These are phyloP conservation scores for Kodamaea derodonti DNA, from an alignment of 1,139 yeast genomes.

Conservation along the genomic window DNA sequence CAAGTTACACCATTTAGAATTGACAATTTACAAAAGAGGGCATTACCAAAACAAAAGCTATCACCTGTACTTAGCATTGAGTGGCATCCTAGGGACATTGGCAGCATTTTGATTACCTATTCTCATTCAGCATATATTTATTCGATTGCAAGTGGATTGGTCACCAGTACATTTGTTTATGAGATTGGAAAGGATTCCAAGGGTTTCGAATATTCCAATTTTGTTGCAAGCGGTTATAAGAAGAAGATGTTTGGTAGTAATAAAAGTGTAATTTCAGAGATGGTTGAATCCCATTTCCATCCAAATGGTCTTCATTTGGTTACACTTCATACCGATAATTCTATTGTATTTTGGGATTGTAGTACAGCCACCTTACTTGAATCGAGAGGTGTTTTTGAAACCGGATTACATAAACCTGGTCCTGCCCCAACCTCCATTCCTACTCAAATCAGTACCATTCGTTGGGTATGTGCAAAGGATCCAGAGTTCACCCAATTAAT, in stretches of 20 bases:
- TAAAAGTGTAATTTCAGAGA: conserved; percentile 45
- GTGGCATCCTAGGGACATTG: conserved; percentile 89
- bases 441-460: conserved; percentile 34
- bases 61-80: conserved; percentile 64
- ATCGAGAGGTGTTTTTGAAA: conserved; percentile 69
- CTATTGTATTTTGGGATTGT: conserved; percentile 91
- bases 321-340: conserved; percentile 76
- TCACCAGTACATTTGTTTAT: conserved; percentile 56
- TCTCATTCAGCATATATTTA: conserved; percentile 66
- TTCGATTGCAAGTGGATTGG: conserved; percentile 57
- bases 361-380: conserved; percentile 67
- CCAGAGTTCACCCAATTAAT: conserved; percentile 77
- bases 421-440: conserved; percentile 17
- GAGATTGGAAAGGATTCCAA: conserved; percentile 37
- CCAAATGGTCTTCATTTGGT: conserved; percentile 88
- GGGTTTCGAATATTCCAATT: conserved; percentile 31
- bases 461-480: conserved; percentile 76
- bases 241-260: conserved; percentile 41
- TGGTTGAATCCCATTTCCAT: conserved; percentile 72
- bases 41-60: conserved; percentile 46
- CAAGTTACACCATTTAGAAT: conserved; percentile 60
- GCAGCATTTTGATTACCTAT: conserved; percentile 71
- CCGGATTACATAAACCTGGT: conserved; percentile 57
- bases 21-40: conserved; percentile 64
- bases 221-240: conserved; percentile 39